Percentiles rank a stretch among this genome's conserved stretches.
Conservation (phyloP, 139 green algal genomes). For the Eudorina sp. region DNA sequence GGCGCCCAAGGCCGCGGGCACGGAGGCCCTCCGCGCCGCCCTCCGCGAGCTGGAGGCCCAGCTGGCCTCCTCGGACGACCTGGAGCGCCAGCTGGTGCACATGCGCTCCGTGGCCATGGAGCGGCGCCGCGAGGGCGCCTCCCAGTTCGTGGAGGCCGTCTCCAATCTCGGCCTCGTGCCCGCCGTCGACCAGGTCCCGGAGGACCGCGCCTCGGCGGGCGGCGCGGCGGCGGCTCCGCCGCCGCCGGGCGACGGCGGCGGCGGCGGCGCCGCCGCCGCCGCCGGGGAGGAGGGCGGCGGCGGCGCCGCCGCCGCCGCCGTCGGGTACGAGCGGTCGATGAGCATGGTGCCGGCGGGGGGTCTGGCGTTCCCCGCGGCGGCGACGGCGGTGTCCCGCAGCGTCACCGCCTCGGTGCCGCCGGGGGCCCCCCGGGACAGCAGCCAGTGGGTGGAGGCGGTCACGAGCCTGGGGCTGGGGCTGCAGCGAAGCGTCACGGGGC, state of each 20-base stretch:
- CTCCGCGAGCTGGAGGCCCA: conserved; percentile 27
- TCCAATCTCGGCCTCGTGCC: conserved; percentile 31
- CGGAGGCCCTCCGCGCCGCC: not conserved
- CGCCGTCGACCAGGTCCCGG: not conserved
- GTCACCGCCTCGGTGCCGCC: not conserved
- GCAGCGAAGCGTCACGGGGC: not conserved
- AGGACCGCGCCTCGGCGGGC: not conserved
- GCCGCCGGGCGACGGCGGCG: not conserved
- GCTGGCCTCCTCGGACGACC: not conserved
- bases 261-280: not conserved
- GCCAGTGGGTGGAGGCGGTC: conserved; percentile 29
- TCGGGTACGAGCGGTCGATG: not conserved
- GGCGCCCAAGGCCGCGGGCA: conserved; percentile 44
- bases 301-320: too few relatives aligned
- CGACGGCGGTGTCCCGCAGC: not conserved
- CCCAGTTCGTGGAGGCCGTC: conserved; percentile 36
- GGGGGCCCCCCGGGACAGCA: not conserved
- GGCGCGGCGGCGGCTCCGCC: not conserved
- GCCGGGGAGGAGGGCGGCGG: not conserved
- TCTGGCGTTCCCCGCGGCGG: conserved; percentile 2
- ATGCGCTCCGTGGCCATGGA: conserved; percentile 11
- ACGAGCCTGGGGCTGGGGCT: conserved; percentile 31
- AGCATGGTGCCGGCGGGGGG: conserved; percentile 26
- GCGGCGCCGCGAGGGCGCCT: conserved; percentile 9
- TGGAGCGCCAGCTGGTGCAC: conserved; percentile 10